A percentile compares a stretch with the other conserved stretches of the same genome.
Evolutionary conservation across 1,284 basidiomycete genomes (phyloP).

Genomic region (Cryptococcus sp.): DNA sequence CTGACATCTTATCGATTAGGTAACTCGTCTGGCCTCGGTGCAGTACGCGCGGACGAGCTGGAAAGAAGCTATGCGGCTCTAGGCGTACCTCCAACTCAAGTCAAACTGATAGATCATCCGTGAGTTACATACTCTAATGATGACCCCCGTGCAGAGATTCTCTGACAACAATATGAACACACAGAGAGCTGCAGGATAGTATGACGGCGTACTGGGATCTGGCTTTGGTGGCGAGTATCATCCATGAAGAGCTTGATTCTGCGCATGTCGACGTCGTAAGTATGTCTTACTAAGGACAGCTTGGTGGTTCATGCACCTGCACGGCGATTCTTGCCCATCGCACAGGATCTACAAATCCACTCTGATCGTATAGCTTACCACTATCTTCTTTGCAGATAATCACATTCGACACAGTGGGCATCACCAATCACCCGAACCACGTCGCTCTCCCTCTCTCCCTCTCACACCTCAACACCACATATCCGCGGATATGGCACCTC

Average conservation of each 20-base stretch:
- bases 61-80: conserved; percentile 67
- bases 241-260: conserved; percentile 5
- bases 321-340: not conserved
- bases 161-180: not conserved
- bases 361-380: not conserved
- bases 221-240: conserved; percentile 1
- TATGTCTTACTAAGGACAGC: not conserved
- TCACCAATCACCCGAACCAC: conserved; percentile 91
- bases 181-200: conserved; percentile 74
- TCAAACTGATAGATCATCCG: conserved; percentile 71
- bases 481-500: conserved; percentile 61
- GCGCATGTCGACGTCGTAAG: conserved; percentile 15
- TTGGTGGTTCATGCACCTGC: not conserved
- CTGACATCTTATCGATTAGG: conserved; percentile 50
- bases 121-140: conserved; percentile 53
- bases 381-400: conserved; percentile 63
- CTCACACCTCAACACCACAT: conserved; percentile 15
- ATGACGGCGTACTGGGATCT: conserved; percentile 56
- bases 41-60: conserved; percentile 66
- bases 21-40: conserved; percentile 78
- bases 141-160: not conserved
- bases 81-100: conserved; percentile 62
- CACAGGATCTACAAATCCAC: not conserved
- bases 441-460: conserved; percentile 66
- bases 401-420: conserved; percentile 81